phyloP scores from a whole-genome alignment of 495 filamentous ascomycete species.

The Oidiodendron maius region DNA sequence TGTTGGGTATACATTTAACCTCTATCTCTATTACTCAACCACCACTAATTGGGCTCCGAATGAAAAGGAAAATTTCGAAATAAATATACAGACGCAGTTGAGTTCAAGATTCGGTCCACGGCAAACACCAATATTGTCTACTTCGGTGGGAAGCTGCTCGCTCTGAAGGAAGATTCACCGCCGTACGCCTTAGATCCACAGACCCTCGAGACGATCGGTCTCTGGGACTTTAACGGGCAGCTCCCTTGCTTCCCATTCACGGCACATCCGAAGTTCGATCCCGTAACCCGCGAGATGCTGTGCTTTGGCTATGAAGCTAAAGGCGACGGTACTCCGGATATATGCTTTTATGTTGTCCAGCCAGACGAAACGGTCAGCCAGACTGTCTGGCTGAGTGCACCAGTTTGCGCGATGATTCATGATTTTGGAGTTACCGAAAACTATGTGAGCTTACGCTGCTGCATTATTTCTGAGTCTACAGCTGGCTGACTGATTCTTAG shows the following conservation, averaged over 20 bases:
- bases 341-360: constrained; percentile 21
- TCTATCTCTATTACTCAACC: too few species aligned
- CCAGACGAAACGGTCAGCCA: constrained; percentile 19
- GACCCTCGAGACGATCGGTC: constrained; percentile 29
- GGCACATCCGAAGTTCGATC: constrained; percentile 56
- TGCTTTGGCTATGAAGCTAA: constrained; percentile 30
- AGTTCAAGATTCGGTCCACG: constrained; percentile 20
- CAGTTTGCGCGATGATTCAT: constrained; percentile 27
- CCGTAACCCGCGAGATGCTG: constrained; percentile 43
- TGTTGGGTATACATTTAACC: too few species aligned
- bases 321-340: constrained; percentile 25
- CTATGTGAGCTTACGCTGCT: constrained; percentile 14
- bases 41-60: too few species aligned
- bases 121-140: constrained; percentile 32
- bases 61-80: constrained; percentile 28
- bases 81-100: constrained; percentile 27
- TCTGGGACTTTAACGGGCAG: constrained; percentile 46
- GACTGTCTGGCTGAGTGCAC: constrained; percentile 24
- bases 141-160: constrained; percentile 25
- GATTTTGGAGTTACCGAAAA: constrained; percentile 30
- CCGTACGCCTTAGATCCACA: constrained; percentile 31
- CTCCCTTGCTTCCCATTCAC: constrained; percentile 47
- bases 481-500: too few species aligned
- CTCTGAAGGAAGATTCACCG: constrained; percentile 27
- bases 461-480: too few species aligned